Evolutionary conservation across 169 alveolate genomes (phyloP), one percentile per base, ranked within the genome.

Genomic region (Hammondia hammondi): DNA sequence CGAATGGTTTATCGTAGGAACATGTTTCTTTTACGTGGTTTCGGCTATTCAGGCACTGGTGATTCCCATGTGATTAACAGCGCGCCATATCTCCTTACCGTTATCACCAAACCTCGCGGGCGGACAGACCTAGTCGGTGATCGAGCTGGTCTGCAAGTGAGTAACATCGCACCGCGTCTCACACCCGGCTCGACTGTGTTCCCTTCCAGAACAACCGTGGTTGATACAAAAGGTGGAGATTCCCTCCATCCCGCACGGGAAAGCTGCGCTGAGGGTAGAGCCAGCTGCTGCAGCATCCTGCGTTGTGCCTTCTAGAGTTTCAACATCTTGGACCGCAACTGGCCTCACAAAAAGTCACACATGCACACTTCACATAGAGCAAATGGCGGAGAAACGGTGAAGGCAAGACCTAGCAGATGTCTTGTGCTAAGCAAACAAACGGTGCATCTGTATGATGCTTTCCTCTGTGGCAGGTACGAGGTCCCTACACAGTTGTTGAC

Each of bases 111-210:
- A 70, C 93, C 93, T 27, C 32, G 19, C n/a, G 93, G 93, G 10
- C 82, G 93, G 67, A 88, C 93, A 6, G 93, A 88, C 43, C 67
- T 88, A 24, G 93, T 88, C 46, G 93, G 93, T 10, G 93, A 88
- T n/a, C n/a, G 57, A 27, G 93, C 93, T 24, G 93, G 93, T 4
- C 67, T 88, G 12, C 71, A 32, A 29, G 93, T 88, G 43, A 67
- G 93, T 32, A 46, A 27, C 27, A 32, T 12, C 61, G 61, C 19
- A 52, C 61, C 10, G 61, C 24, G 61, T 52, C 24, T 14, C 5
- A 52, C 61, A 7, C 19, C 61, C 61, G 10, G 24, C 61, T 7
- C 24, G 0, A 67, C 6, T 67, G 77, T 32, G 0, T 17, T 67
- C 12, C 77, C 77, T 17, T 14, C 12, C 77, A 27, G 77, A 67